phyloP scores from a whole-genome alignment of 352 stramenopile species.

The Phytophthora foliorum region DNA sequence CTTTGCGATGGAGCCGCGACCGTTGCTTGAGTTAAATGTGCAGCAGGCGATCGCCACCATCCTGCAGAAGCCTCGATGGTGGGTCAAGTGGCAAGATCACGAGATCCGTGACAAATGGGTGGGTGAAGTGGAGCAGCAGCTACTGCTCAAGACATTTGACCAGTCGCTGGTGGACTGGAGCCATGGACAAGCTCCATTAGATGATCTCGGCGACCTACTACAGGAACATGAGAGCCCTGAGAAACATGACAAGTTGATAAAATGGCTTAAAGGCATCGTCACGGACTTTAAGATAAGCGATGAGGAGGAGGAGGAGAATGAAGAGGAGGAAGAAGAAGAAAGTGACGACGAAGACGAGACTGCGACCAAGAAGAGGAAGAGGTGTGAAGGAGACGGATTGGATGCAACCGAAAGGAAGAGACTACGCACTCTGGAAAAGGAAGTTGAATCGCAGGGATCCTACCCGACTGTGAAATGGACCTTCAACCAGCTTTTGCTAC shows the following conservation, averaged over 20 bases:
- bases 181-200: slow-evolving; percentile 12
- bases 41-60: slow-evolving; percentile 45
- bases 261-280: slow-evolving; percentile 27
- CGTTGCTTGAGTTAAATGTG: slow-evolving; percentile 47
- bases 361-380: slow-evolving; percentile 16
- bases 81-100: slow-evolving; percentile 45
- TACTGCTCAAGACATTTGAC: slow-evolving; percentile 37
- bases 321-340: slow-evolving; percentile 8
- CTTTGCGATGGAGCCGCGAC: slow-evolving; percentile 58
- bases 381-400: slow-evolving; percentile 5
- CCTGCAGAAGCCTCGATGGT: slow-evolving; percentile 56
- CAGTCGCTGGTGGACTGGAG: slow-evolving; percentile 29
- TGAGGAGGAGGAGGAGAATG: slow-evolving; percentile 21
- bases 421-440: slow-evolving; percentile 6
- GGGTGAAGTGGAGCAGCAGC: slow-evolving; percentile 36
- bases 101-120: slow-evolving; percentile 45
- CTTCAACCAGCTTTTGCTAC: slow-evolving; percentile 33
- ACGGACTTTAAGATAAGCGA: slow-evolving; percentile 24
- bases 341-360: slow-evolving; percentile 8
- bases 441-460: slow-evolving; percentile 17
- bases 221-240: not conserved
- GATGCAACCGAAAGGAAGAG: slow-evolving; percentile 4
- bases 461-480: slow-evolving; percentile 33
- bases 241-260: slow-evolving; percentile 22
- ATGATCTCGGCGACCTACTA: slow-evolving; percentile 17